Evolutionary conservation across 768 basidiomycete genomes (phyloP).

Genomic region (Boletus eberwhitei): DNA sequence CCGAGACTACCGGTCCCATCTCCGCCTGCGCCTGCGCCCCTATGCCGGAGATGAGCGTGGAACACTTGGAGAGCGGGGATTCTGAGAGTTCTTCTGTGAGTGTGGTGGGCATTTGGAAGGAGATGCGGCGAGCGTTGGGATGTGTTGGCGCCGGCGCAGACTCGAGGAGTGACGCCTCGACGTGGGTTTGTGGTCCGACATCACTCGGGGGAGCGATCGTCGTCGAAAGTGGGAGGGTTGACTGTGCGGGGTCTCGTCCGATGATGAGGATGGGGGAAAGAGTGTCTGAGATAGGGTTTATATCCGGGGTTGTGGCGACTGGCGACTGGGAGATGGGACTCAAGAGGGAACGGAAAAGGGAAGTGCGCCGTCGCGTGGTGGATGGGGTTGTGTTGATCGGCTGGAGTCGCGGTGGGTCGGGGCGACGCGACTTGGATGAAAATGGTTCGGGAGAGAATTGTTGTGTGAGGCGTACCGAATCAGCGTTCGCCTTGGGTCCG

Average conservation of each 20-base stretch:
- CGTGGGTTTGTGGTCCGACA: not conserved
- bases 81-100: not conserved
- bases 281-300: not conserved
- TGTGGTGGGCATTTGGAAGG: conserved; percentile 6
- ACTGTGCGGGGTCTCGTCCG: not conserved
- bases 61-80: conserved; percentile 8
- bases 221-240: not conserved
- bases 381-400: not conserved
- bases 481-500: not conserved
- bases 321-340: not conserved
- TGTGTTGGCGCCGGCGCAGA: no score
- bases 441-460: not conserved
- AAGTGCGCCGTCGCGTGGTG: not conserved
- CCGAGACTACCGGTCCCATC: not conserved
- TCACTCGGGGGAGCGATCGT: not conserved
- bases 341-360: not conserved
- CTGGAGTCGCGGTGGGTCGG: not conserved
- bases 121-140: not conserved
- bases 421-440: not conserved
- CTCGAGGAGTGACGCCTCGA: not conserved
- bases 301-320: not conserved
- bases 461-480: not conserved
- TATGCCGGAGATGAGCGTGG: conserved; percentile 9
- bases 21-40: not conserved
- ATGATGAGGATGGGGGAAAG: conserved; percentile 14